Evolutionary conservation across 306 rosid genomes (phyloP).

Genomic region (Elaeagnus macrophylla): DNA sequence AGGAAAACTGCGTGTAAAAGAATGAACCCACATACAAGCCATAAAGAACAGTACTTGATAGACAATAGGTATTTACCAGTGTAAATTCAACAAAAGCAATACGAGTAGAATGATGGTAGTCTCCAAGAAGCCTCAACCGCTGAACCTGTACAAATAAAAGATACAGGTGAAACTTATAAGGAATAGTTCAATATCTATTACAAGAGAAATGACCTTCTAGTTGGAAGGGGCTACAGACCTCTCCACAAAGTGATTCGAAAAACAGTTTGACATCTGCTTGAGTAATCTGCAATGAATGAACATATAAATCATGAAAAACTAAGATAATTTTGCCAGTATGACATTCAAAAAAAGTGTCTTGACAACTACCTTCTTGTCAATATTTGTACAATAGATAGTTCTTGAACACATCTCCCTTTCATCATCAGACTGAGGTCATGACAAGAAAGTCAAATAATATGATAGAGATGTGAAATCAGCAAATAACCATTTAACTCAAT

Average conservation of each 20-base stretch:
- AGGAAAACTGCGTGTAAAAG: too few species aligned
- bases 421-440: slow-evolving; percentile 62
- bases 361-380: slow-evolving; percentile 83
- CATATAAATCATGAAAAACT: slow-evolving; percentile 13
- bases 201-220: slow-evolving; percentile 3
- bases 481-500: slow-evolving; percentile 4
- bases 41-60: too few species aligned
- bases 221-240: slow-evolving; percentile 47
- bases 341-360: slow-evolving; percentile 16
- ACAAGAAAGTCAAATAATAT: slow-evolving; percentile 18
- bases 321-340: slow-evolving; percentile 5
- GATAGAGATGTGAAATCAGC: slow-evolving; percentile 14
- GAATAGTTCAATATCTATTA: slow-evolving; percentile 11
- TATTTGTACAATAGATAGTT: slow-evolving; percentile 92
- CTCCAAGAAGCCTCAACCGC: slow-evolving; percentile 94
- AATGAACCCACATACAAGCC: too few species aligned
- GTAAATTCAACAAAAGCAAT: slow-evolving; percentile 89
- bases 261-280: slow-evolving; percentile 86
- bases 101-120: slow-evolving; percentile 92
- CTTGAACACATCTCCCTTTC: slow-evolving; percentile 99
- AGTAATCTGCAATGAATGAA: slow-evolving; percentile 54
- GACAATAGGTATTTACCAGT: slow-evolving; percentile 47
- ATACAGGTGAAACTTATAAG: slow-evolving; percentile 7
- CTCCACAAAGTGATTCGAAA: slow-evolving; percentile 93
- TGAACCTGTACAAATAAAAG: slow-evolving; percentile 53